Conservation (phyloP, 2,329 filamentous ascomycete species). For the Ceratocystis harringtonii region DNA sequence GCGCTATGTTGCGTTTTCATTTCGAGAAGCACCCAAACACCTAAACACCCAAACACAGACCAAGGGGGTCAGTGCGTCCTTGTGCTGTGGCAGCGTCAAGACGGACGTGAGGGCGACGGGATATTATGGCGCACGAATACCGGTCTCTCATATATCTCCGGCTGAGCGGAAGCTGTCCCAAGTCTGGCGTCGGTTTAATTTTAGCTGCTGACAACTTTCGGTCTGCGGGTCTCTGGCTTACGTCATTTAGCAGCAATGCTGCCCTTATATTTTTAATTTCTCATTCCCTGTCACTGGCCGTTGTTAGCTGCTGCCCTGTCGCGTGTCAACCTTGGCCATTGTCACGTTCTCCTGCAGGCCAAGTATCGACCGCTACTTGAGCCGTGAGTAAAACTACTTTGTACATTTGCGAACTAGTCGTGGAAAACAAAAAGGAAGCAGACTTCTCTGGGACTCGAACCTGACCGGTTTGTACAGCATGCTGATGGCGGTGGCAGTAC, state of each 20-base stretch:
- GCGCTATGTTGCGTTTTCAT: too few relatives aligned
- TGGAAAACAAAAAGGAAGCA: neutral
- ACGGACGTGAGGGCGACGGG: too few relatives aligned
- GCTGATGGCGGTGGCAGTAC: neutral
- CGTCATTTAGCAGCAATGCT: neutral
- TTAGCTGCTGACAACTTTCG: neutral
- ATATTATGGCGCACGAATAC: too few relatives aligned
- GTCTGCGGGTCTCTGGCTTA: neutral
- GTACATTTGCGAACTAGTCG: neutral
- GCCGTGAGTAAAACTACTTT: neutral
- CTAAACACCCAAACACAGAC: too few relatives aligned
- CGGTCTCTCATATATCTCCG: too few relatives aligned
- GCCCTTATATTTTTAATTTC: neutral
- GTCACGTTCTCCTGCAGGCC: neutral
- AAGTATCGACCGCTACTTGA: neutral
- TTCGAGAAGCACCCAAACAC: too few relatives aligned
- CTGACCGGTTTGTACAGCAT: neutral
- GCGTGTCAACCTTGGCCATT: neutral
- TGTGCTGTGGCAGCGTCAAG: too few relatives aligned
- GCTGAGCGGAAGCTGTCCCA: neutral
- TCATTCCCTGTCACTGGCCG: neutral
- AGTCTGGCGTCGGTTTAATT: neutral
- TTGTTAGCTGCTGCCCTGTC: neutral
- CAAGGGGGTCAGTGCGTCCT: too few relatives aligned
- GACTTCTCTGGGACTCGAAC: neutral